Conservation (phyloP, 495 filamentous ascomycete species). For the Aspergillus bridgeri region DNA sequence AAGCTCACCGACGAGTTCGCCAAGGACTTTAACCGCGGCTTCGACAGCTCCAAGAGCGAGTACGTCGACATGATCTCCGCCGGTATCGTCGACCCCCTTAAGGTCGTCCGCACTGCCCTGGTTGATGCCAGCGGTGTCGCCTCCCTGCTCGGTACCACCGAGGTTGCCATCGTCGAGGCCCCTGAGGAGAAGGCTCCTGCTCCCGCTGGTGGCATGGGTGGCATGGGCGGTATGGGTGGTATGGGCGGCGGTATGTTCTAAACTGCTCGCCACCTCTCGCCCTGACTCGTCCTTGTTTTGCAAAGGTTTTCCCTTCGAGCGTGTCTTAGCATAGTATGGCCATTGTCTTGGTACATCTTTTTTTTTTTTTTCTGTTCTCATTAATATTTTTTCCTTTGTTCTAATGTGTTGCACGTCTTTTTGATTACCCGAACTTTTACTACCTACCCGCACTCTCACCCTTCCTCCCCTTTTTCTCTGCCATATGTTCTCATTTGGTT, state of each 20-base stretch:
- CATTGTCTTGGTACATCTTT: conserved; percentile 33
- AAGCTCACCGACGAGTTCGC: conserved; percentile 96
- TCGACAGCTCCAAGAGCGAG: conserved; percentile 91
- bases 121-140: conserved; percentile 95
- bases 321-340: conserved; percentile 45
- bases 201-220: conserved; percentile 54
- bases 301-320: conserved; percentile 30
- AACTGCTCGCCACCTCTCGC: conserved; percentile 20
- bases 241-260: conserved; percentile 60
- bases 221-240: conserved; percentile 65
- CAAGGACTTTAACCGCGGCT: conserved; percentile 95
- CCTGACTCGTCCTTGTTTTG: conserved; percentile 14
- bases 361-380: conserved; percentile 22
- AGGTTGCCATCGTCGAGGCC: conserved; percentile 95
- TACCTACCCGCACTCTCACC: conserved; percentile 4
- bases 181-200: conserved; percentile 80
- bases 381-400: conserved; percentile 24
- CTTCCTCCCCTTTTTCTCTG: conserved; percentile 11
- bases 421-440: background rate
- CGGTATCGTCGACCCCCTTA: conserved; percentile 97
- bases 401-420: conserved; percentile 53
- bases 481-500: conserved; percentile 7
- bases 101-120: conserved; percentile 95
- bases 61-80: conserved; percentile 97
- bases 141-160: conserved; percentile 94